These are phyloP conservation scores for Leccinum solheimii DNA, from an alignment of 1,284 basidiomycete species.

Conservation along the genomic window DNA sequence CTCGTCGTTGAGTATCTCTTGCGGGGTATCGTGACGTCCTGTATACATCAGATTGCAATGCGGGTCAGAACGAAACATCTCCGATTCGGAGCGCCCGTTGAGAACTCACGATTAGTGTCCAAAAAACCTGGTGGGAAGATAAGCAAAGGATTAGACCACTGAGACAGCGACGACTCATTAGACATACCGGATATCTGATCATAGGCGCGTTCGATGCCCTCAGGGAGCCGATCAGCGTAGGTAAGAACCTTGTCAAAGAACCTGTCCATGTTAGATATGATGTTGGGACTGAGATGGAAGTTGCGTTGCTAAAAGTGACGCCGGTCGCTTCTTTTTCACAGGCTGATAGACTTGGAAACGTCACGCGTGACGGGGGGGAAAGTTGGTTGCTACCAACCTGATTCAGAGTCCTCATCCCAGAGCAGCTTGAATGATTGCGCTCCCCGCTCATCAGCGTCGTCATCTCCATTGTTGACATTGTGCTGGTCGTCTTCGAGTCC, in stretches of 20 bases:
- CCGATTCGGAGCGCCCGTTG: background rate
- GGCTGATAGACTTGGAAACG: no score
- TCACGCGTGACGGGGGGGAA: no score
- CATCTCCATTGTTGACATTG: no score
- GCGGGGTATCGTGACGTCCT: conserved; percentile 76
- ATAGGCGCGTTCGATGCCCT: conserved; percentile 50
- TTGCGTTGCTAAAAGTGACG: no score
- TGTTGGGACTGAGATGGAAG: no score
- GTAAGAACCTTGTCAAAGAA: conserved; percentile 36
- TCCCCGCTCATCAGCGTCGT: no score
- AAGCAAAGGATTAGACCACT: background rate
- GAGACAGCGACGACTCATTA: background rate
- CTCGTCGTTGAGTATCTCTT: conserved; percentile 66
- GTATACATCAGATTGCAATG: background rate
- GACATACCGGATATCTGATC: conserved; percentile 37
- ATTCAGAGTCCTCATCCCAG: no score
- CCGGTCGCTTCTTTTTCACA: no score
- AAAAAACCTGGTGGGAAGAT: background rate
- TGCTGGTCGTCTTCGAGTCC: no score
- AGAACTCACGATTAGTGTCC: background rate
- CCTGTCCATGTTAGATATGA: background rate
- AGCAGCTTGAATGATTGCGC: no score
- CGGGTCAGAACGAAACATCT: background rate
- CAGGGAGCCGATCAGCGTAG: conserved; percentile 37
- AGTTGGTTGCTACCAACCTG: no score